Evolutionary conservation across 306 rosid genomes (phyloP), one percentile per base, ranked within the genome.

Genomic region (Acacia melanoxylon): DNA sequence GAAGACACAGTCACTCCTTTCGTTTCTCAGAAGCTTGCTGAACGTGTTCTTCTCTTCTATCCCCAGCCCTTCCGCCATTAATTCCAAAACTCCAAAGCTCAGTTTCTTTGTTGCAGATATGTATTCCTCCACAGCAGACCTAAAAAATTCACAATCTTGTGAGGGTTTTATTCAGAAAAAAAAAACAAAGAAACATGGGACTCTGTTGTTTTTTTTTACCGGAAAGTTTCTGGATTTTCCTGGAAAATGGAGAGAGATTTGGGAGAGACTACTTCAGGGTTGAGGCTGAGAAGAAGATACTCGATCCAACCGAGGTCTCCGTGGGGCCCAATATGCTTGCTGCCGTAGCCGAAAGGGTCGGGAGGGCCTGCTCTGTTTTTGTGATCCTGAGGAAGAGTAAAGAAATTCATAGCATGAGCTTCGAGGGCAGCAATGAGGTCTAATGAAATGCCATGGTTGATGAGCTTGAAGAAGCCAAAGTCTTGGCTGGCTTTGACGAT

Each of bases 301-400:
- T 95, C 97, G 24, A 95, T 65, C 92, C 97, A 90, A 45, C 99
- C 99, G 24, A 88, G 77, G 68, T 93, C 99, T 25, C 99, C 99
- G 75, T 88, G 90, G 0, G 76, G 67, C 14, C 99, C 99, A 40
- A 95, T 95, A 22, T 72, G 77, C 65, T 87, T 91, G 82, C 58
- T 83, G 14, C 97, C 97, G 72, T 95, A 95, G 20, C 98, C 97
- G 14, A 84, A 90, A 2, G 98, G 98, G 63, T 93, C 85, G 0
- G 97, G 88, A 8, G 94, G 94, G 15, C 90, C 86, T 0, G 89
- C 87, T 66, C 37, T 82, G 40, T 95, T 92, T 78, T 95, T 95
- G 13, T 84, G 85, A 10, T 77, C 66, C 76, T 86, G 88, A 0
- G 92, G 37, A 1, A 85, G 81, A 1, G 2, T 49, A 89, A 95